A percentile compares a stretch with the other conserved stretches of the same genome.
These are phyloP conservation scores for Diaporthe amygdali DNA, from an alignment of 2,329 filamentous ascomycete genomes.

Conservation along the genomic window DNA sequence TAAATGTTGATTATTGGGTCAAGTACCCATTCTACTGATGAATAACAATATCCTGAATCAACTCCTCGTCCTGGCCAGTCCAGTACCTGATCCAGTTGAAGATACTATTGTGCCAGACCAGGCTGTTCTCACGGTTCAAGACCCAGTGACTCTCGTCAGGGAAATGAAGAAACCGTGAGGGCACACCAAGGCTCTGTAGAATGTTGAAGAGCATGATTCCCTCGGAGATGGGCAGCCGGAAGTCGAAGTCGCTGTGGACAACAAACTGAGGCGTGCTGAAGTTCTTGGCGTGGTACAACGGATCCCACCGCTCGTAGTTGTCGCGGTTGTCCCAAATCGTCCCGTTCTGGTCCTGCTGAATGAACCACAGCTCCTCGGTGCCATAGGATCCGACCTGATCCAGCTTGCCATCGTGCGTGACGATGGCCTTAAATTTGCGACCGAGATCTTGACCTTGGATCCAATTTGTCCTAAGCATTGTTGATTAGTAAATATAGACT, in stretches of 20 bases:
- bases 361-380: constrained; percentile 42
- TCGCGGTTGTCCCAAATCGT: constrained; percentile 40
- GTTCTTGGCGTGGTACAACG: constrained; percentile 52
- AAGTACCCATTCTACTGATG: background rate
- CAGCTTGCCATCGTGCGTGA: constrained; percentile 56
- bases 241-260: constrained; percentile 73
- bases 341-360: constrained; percentile 53
- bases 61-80: constrained; percentile 1
- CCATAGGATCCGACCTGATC: constrained; percentile 35
- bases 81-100: constrained; percentile 70
- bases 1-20: background rate
- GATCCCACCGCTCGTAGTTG: constrained; percentile 51
- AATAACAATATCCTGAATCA: constrained; percentile 9
- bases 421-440: constrained; percentile 60
- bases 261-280: constrained; percentile 75
- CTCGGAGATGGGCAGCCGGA: constrained; percentile 69
- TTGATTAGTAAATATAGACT: constrained; percentile 7
- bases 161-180: constrained; percentile 71
- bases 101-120: constrained; percentile 73
- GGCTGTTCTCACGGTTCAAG: constrained; percentile 69
- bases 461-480: constrained; percentile 34
- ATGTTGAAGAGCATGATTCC: constrained; percentile 73
- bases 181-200: constrained; percentile 66
- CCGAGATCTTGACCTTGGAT: constrained; percentile 59
- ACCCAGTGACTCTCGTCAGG: constrained; percentile 79